Percentiles rank a stretch among this genome's conserved stretches.
phyloP scores from a whole-genome alignment of 2,329 filamentous ascomycete species.

The Colletotrichum chrysophilum region DNA sequence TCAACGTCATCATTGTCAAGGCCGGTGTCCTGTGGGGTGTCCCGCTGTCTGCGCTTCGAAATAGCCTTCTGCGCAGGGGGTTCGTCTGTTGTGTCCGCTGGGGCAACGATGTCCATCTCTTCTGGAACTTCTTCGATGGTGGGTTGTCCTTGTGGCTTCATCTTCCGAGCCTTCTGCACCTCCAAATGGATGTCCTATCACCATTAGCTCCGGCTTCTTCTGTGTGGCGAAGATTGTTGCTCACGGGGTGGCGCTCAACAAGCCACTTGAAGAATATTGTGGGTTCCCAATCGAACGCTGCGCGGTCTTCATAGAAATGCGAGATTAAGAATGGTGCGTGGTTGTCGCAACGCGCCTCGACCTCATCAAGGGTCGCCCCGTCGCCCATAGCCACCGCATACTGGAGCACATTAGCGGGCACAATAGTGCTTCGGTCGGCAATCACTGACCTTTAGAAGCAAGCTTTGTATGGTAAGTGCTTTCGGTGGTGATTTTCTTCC shows the following conservation, averaged over 20 bases:
- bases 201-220: background rate
- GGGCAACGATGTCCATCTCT: background rate
- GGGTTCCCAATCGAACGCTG: constrained; percentile 43
- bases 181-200: constrained; percentile 4
- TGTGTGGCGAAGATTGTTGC: constrained; percentile 6
- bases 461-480: constrained; percentile 2
- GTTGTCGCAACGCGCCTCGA: constrained; percentile 48
- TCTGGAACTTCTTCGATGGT: background rate
- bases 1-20: background rate
- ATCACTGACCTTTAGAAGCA: constrained; percentile 38
- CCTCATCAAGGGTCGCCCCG: constrained; percentile 56
- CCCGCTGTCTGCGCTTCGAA: background rate
- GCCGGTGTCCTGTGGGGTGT: background rate
- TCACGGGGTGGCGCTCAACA: constrained; percentile 42
- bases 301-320: constrained; percentile 51
- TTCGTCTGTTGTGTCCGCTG: background rate
- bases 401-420: constrained; percentile 29
- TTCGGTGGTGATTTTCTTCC: background rate
- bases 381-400: constrained; percentile 60
- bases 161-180: constrained; percentile 5
- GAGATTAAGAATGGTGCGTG: constrained; percentile 58
- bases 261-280: constrained; percentile 59
- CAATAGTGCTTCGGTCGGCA: background rate
- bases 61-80: constrained; percentile 15
- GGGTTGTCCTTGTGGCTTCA: background rate